Evolutionary conservation across 2,329 filamentous ascomycete species (phyloP).

Genomic region (Furcasterigmium sp.): DNA sequence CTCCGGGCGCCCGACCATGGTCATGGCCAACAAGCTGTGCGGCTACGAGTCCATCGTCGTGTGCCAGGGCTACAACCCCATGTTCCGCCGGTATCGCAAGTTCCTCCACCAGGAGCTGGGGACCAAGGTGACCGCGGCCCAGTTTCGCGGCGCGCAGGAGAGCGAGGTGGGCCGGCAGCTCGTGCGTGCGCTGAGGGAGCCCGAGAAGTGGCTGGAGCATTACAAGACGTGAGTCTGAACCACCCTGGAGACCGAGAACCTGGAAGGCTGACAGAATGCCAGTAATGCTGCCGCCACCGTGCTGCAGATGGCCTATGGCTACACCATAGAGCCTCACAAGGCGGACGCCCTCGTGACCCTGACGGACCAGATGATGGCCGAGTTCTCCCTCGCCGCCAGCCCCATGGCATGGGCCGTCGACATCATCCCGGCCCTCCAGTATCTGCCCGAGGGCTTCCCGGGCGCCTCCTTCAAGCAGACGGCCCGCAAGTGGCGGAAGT

Average conservation of each 20-base stretch:
- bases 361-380: slow-evolving; percentile 20
- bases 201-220: slow-evolving; percentile 6
- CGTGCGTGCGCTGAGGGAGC: slow-evolving; percentile 6
- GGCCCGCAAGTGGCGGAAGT: slow-evolving; percentile 17
- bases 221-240: slow-evolving; percentile 9
- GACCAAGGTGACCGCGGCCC: slow-evolving; percentile 15
- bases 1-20: slow-evolving; percentile 20
- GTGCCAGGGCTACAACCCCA: slow-evolving; percentile 15
- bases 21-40: slow-evolving; percentile 20
- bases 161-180: slow-evolving; percentile 7
- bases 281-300: slow-evolving; percentile 6
- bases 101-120: slow-evolving; percentile 20
- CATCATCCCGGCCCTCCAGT: slow-evolving; percentile 20
- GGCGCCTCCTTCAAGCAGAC: slow-evolving; percentile 22
- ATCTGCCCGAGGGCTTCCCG: slow-evolving; percentile 23
- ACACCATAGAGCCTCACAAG: slow-evolving; percentile 21
- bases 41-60: slow-evolving; percentile 17
- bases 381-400: slow-evolving; percentile 19
- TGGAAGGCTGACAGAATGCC: background rate
- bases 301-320: slow-evolving; percentile 11
- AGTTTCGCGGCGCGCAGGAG: slow-evolving; percentile 11
- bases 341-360: slow-evolving; percentile 22
- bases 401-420: slow-evolving; percentile 27
- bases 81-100: slow-evolving; percentile 18
- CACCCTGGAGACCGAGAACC: background rate